Evolutionary conservation across 2,329 filamentous ascomycete species (phyloP).

Genomic region (Penicillium sp.): DNA sequence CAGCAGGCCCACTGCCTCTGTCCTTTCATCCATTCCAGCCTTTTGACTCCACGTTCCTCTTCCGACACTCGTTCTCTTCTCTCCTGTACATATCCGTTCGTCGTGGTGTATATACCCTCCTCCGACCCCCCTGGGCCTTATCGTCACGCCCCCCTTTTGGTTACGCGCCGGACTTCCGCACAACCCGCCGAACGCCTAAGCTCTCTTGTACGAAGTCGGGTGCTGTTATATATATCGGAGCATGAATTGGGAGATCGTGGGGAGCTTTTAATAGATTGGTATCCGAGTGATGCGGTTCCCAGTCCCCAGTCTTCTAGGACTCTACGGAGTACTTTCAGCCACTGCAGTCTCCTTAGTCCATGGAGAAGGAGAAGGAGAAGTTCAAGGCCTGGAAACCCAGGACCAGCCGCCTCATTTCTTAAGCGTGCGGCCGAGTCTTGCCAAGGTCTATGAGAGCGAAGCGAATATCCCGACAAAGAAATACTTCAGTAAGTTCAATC

Average conservation of each 20-base stretch:
- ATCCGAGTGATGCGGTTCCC: slow-evolving; percentile 22
- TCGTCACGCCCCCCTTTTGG: background rate
- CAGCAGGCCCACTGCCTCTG: background rate
- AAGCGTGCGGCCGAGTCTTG: slow-evolving; percentile 43
- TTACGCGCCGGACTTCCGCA: background rate
- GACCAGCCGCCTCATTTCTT: slow-evolving; percentile 38
- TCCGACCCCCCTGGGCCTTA: background rate
- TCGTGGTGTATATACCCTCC: background rate
- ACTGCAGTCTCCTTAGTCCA: slow-evolving; percentile 5
- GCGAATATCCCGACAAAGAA: slow-evolving; percentile 45
- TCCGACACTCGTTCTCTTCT: background rate
- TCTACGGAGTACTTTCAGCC: slow-evolving; percentile 21
- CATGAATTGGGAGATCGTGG: background rate
- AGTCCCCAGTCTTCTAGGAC: slow-evolving; percentile 12
- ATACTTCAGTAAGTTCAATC: slow-evolving; percentile 49
- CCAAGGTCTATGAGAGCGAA: slow-evolving; percentile 42
- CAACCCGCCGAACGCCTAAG: background rate
- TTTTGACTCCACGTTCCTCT: background rate
- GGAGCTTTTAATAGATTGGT: background rate
- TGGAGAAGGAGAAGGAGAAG: slow-evolving; percentile 13
- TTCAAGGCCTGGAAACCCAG: background rate
- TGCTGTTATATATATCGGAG: slow-evolving; percentile 1
- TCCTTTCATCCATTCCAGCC: background rate
- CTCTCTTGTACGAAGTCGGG: background rate
- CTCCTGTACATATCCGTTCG: background rate